These are phyloP conservation scores for Usnea hakonensis DNA, from an alignment of 495 filamentous ascomycete species.

Conservation along the genomic window DNA sequence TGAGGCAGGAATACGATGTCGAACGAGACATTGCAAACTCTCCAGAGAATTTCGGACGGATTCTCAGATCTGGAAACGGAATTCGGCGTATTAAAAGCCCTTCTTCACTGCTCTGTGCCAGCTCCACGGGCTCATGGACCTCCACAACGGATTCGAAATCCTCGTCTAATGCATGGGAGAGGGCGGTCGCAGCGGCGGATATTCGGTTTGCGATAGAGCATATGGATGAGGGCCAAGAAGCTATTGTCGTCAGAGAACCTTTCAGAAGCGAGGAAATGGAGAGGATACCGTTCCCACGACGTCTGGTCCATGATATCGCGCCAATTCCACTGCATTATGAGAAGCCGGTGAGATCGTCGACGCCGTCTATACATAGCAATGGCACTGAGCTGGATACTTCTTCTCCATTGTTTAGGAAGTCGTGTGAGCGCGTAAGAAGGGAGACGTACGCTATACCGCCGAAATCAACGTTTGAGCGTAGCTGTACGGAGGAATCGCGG, in stretches of 20 bases:
- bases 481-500: too few species aligned
- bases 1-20: neutral
- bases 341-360: neutral
- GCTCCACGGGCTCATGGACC: neutral
- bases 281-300: neutral
- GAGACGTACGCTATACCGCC: neutral
- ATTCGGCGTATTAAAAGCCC: neutral
- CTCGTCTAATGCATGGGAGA: slow-evolving; percentile 5
- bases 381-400: slow-evolving; percentile 11
- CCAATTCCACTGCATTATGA: slow-evolving; percentile 7
- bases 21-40: neutral
- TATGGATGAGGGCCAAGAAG: neutral
- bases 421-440: neutral
- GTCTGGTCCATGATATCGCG: neutral
- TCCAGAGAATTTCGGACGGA: neutral
- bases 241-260: neutral
- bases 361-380: slow-evolving; percentile 2
- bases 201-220: neutral
- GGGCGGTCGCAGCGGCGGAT: neutral
- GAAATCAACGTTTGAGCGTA: neutral
- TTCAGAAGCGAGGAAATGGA: neutral
- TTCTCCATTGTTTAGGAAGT: slow-evolving; percentile 9
- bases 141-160: neutral
- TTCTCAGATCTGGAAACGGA: neutral
- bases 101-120: neutral